Base-by-base conservation (phyloP, 2,329 filamentous ascomycete species). In the Apiospora hydei region DNA sequence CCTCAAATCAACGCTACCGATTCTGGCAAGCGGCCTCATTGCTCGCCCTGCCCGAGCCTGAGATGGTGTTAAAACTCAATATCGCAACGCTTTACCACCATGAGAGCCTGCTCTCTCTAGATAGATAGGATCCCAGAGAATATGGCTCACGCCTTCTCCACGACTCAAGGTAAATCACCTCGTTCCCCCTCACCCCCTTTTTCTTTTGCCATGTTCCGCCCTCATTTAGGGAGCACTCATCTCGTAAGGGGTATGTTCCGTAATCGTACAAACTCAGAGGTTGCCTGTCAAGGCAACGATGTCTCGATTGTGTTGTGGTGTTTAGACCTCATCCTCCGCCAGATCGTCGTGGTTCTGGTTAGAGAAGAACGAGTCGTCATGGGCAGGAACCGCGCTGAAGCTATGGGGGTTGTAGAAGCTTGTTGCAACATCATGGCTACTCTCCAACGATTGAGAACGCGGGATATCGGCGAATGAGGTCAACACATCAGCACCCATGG, bases 291-390 rank as follows among this genome's bases (percentile, higher is more conserved):
- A 41, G 34, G 34, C 34, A 64, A n/a, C 57, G 6, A 41, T 61
- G 34, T 14, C 7, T 41, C 8, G 34, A 7, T 21, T 18, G 18
- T 38, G 34, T 24, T 8, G 57, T 14, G 43, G 64, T 41, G 14
- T 69, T 77, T 72, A 85, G 71, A 82, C 79, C 75, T 85, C 83
- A 57, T 82, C 83, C 18, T 84, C 82, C 4, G 76, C 75, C 26
- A 78, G 76, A 51, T 75, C 74, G 21, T 79, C 79, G 38, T 74
- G 74, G 41, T 73, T 69, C 53, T 70, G 51, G 53, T 68, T 34
- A 41, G 47, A 61, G 3, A 70, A 44, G 67, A 14, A 76, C 72
- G 61, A 70, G 53, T 64, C 41, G 61, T 73, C 70, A 72, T 70
- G 24, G 34, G 44, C 21, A 49, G 69, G n/a, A 46, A n/a, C n/a